Base-by-base conservation (phyloP, 352 stramenopile species). In the Pythium utonaiense region DNA sequence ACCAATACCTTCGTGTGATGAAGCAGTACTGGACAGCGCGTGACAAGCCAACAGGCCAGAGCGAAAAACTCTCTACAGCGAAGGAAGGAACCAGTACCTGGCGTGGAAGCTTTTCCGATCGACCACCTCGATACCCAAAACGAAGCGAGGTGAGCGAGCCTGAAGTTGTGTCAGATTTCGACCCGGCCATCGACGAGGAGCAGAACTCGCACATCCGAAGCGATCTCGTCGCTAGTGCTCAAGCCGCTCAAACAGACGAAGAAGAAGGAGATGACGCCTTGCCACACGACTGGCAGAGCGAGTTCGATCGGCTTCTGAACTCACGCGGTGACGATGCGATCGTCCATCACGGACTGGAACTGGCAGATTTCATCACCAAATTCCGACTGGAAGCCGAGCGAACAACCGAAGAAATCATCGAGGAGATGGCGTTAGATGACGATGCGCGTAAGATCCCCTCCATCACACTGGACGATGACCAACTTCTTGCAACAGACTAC, bases 371-470 rank as follows among this genome's bases (percentile, higher is more conserved):
- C 6, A 34, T 85, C 12, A 57, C 56, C 4, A 62, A 67, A 1
- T 88, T 88, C 67, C 70, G 66, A 12, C 53, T 70, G n/a, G 49
- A 64, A 38, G 72, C 71, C 3, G 74, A 88, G 42, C 7, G 34
- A 9, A 8, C 70, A 3, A 48, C 78, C 12, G 33, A 64, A 28
- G 40, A 71, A 22, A 71, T 88, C 27, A 36, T 88, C 6, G 25
- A 70, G 2, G 76, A 78, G 21, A 69, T 83, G 13, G 36, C 45
- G 2, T 41, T 85, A 13, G 48, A 69, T 1, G 48, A 66, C 13
- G 25, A 49, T n/a, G 38, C 53, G 2, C 78, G 74, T 21, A 70
- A 34, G 0, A 41, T 77, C 13, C 52, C 10, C 19, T 28, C 66
- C 9, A 33, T 67, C 6, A 6, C 36, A 19, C n/a, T 71, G 16